Conservation (phyloP, 306 rosid species). For the Citrullus amarus region DNA sequence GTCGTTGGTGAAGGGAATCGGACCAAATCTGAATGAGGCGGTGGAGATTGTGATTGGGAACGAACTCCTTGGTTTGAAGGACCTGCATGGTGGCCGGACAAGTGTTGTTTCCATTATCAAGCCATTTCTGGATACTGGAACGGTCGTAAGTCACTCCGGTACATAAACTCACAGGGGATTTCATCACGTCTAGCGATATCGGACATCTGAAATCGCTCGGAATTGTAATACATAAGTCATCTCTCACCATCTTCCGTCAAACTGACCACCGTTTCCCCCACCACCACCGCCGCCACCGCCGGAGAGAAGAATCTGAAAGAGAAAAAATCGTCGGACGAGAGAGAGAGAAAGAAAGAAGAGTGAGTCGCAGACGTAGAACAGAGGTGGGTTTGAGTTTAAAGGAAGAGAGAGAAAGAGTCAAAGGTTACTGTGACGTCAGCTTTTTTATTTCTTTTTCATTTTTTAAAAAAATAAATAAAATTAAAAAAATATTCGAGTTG, state of each 20-base stretch:
- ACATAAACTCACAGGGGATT: conserved; percentile 84
- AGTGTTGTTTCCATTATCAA: conserved; percentile 87
- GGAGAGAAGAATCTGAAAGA: not conserved
- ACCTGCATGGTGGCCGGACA: conserved; percentile 98
- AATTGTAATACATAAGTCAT: conserved; percentile 53
- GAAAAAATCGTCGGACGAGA: not conserved
- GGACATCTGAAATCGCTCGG: conserved; percentile 84
- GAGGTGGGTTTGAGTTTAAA: conserved; percentile 42
- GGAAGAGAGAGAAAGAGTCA: conserved; percentile 42
- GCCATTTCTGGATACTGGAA: conserved; percentile 89
- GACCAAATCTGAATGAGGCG: conserved; percentile 93
- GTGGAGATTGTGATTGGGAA: conserved; percentile 73
- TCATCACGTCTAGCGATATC: conserved; percentile 79
- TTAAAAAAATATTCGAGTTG: not conserved
- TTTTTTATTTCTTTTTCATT: conserved; percentile 6
- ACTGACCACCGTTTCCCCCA: not conserved
- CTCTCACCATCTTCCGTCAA: conserved; percentile 46
- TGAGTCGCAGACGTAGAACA: conserved; percentile 15
- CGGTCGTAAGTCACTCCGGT: conserved; percentile 98
- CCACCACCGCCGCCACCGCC: not conserved
- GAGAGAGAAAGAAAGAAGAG: not conserved
- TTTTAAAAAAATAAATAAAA: not conserved
- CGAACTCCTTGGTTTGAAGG: conserved; percentile 55
- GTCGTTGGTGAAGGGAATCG: conserved; percentile 36
- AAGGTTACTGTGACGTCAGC: conserved; percentile 73